Base-by-base conservation (phyloP, 257 asterid species). In the Dorcoceras hygrometricum region DNA sequence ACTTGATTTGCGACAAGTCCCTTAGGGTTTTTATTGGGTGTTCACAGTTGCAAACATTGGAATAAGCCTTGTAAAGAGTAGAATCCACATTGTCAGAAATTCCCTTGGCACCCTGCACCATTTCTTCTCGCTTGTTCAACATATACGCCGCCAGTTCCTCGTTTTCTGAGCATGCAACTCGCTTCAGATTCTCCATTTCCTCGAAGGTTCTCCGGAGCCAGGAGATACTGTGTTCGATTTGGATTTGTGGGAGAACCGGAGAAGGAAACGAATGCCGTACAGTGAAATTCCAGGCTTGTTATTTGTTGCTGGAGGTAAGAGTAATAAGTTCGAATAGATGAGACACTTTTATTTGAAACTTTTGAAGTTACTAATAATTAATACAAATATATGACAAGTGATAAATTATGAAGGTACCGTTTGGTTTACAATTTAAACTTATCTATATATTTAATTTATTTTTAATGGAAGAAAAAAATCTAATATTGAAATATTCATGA, bases 1-100 rank as follows among this genome's bases (percentile, higher is more conserved):
- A 92, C 98, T 90, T 88, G 71, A 93, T 84, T 66, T 82, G 73
- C 32, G 95, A 75, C 73, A 93, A 78, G 34, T 87, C 96, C 73
- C 71, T 84, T n/a, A 90, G 83, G 69, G 86, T 77, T 71, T 69
- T 79, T 62, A 93, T 79, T 8, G 90, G 91, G 31, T 74, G 66
- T 53, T 81, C 81, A 81, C 80, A 79, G 66, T 76, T 77, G 71
- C 96, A 90, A 2, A 93, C 69, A 75, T 83, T 88, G 16, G 92
- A 79, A 61, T 90, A 77, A 24, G 95, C 99, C 79, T 83, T 90
- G 57, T 84, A 74, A 66, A 88, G 66, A 59, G 95, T 88, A 73
- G 71, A 74, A 48, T 76, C 85, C 78, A 85, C 74, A 65, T 93
- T 93, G 6, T 90, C 96, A 1, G 97, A 90, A 62, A 90, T 79